A percentile compares a stretch with the other conserved stretches of the same genome.
Conservation (phyloP, 2,329 filamentous ascomycete species). For the Bipolaris victoriae region DNA sequence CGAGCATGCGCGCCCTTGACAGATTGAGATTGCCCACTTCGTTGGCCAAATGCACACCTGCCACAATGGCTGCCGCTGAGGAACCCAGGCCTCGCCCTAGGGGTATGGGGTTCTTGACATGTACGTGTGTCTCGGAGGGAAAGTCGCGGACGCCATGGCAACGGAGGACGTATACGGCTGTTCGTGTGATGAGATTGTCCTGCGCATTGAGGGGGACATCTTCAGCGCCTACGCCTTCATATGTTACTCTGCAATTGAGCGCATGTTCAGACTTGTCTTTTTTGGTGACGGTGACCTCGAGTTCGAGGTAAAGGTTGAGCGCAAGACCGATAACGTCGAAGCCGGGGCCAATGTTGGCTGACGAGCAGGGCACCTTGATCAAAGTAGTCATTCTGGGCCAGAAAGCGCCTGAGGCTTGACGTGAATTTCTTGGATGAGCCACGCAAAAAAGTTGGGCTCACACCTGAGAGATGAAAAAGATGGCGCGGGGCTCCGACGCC, state of each 20-base stretch:
- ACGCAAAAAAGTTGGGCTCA: conserved; percentile 13
- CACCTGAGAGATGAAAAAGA: conserved; percentile 16
- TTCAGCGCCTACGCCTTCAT: conserved; percentile 80
- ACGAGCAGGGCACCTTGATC: conserved; percentile 88
- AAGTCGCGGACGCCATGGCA: conserved; percentile 89
- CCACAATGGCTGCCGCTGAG: conserved; percentile 92
- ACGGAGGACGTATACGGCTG: conserved; percentile 90
- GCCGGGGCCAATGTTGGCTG: conserved; percentile 93
- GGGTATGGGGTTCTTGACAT: conserved; percentile 95
- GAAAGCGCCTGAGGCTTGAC: conserved; percentile 16
- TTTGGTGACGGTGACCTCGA: conserved; percentile 74
- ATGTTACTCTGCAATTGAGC: conserved; percentile 87
- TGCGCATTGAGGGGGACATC: conserved; percentile 84
- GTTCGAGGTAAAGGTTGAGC: conserved; percentile 89
- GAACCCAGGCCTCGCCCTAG: conserved; percentile 92
- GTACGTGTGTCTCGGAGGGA: conserved; percentile 81
- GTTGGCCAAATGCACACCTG: conserved; percentile 90
- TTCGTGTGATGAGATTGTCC: conserved; percentile 90
- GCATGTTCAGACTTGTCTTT: conserved; percentile 62
- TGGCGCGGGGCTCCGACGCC: conserved; percentile 21
- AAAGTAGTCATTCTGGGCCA: conserved; percentile 53
- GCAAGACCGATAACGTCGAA: conserved; percentile 98
- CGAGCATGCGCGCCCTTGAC: conserved; percentile 81
- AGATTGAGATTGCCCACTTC: conserved; percentile 82
- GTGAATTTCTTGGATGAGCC: conserved; percentile 11